Evolutionary conservation across 1,284 basidiomycete species (phyloP), one percentile per base, ranked within the genome.

Genomic region (Rhodotorula mucilaginosa): DNA sequence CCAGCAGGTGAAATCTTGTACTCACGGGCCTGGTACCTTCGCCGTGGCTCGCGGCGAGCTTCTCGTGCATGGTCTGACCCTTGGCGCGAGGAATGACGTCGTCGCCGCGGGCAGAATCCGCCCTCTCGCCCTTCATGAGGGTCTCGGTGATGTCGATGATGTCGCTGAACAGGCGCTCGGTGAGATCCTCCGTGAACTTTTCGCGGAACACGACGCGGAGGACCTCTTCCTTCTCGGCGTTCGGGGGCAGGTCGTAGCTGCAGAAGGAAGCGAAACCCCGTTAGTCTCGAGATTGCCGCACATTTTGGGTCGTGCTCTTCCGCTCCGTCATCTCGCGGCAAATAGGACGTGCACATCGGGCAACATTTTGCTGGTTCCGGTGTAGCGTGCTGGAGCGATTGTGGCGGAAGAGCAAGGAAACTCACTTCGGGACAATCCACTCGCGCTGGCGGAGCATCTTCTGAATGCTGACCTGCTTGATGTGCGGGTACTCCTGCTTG

Each of bases 381-480:
- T 39, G 39, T 8, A 7, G 39, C 39, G 12, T 29, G 58, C 6
- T 44, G 29, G 19, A 51, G 29, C 18, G 29, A 62, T 16, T 12
- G 16, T 10, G 26, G 26, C 18, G 39, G 2, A 44, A 51, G 19
- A 60, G 31, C n/a, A 26, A 26, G 52, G 1, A 39, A 21, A 73
- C 71, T 82, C 78, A 74, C 62, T 77, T 94, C 3, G 92, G 92
- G 1, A 93, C 90, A 77, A 93, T 92, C 89, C 88, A 93, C 73
- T 90, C 89, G 80, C 88, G 90, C 21, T 86, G 83, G 61, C 92
- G 84, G 39, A 94, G 82, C 3, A 92, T 83, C 0, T 86, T 89
- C 79, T 97, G 95, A 57, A 97, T 88, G 92, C 93, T 96, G 72
- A 86, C 87, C 82, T 97, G 95, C 81, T 94, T 85, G 59, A 93